phyloP scores from a whole-genome alignment of 2,329 filamentous ascomycete genomes.

The Scedosporium aurantiacum region DNA sequence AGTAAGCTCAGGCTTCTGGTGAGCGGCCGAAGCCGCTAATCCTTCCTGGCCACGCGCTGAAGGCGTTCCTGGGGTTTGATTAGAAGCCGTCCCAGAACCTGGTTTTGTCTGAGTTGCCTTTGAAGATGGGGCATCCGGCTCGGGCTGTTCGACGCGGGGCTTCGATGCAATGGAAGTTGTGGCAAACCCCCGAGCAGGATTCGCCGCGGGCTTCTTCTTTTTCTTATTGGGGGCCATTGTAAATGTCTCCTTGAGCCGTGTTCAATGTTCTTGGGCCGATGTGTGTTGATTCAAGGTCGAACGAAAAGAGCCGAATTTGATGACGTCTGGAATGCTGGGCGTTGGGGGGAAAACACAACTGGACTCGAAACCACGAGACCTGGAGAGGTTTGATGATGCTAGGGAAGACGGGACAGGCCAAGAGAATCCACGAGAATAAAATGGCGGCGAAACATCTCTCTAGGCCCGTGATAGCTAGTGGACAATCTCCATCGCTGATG shows the following conservation, averaged over 20 bases:
- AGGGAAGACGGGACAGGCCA: too few species aligned
- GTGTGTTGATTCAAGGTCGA: too few species aligned
- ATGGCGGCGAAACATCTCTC: too few species aligned
- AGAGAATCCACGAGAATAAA: too few species aligned
- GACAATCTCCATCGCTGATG: too few species aligned
- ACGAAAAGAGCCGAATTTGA: too few species aligned
- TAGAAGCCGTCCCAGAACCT: slow-evolving; percentile 1
- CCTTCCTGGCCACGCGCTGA: slow-evolving; percentile 1
- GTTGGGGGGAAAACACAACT: too few species aligned
- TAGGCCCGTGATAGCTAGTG: too few species aligned
- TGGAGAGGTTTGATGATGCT: too few species aligned
- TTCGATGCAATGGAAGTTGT: slow-evolving; percentile 89
- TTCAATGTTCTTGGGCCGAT: too few species aligned
- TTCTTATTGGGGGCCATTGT: slow-evolving; percentile 41
- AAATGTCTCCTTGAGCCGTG: neutral
- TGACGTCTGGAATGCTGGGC: too few species aligned
- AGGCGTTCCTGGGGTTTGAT: slow-evolving; percentile 7
- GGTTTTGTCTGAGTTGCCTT: slow-evolving; percentile 13
- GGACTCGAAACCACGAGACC: too few species aligned
- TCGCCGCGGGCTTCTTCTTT: slow-evolving; percentile 82
- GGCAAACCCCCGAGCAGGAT: slow-evolving; percentile 84
- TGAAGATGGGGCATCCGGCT: slow-evolving; percentile 19
- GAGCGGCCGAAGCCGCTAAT: neutral
- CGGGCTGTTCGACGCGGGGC: slow-evolving; percentile 49
- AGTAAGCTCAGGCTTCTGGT: slow-evolving; percentile 39